These are phyloP conservation scores for Scutellospora calospora DNA, from an alignment of 371 early-diverging fungal species.

Conservation along the genomic window DNA sequence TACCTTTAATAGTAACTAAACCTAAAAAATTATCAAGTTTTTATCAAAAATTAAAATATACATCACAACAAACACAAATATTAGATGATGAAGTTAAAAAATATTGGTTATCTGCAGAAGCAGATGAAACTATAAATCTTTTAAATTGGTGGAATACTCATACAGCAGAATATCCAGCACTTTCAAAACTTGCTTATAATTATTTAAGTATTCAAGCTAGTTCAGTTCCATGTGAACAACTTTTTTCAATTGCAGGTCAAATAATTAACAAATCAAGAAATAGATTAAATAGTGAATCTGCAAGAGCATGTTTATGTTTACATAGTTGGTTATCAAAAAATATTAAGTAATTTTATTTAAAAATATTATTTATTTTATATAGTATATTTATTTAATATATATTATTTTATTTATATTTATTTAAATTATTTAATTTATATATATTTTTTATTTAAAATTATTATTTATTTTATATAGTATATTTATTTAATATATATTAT, in stretches of 20 bases:
- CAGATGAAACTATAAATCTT: no score
- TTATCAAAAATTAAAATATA: neutral
- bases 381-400: no score
- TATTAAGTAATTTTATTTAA: no score
- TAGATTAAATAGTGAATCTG: neutral
- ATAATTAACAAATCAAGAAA: neutral
- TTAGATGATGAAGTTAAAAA: neutral
- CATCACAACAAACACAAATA: neutral
- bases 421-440: no score
- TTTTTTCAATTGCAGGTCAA: neutral
- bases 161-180: no score
- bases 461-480: no score
- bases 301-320: neutral
- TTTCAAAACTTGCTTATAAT: neutral
- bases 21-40: neutral
- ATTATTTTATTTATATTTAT: no score
- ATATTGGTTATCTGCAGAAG: neutral
- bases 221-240: neutral
- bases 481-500: no score
- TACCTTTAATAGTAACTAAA: neutral
- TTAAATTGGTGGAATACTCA: no score
- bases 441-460: no score
- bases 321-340: no score
- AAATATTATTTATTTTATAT: no score
- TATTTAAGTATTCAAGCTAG: neutral